These are phyloP conservation scores for Pythium aphanidermatum DNA, from an alignment of 352 stramenopile genomes.

Conservation along the genomic window DNA sequence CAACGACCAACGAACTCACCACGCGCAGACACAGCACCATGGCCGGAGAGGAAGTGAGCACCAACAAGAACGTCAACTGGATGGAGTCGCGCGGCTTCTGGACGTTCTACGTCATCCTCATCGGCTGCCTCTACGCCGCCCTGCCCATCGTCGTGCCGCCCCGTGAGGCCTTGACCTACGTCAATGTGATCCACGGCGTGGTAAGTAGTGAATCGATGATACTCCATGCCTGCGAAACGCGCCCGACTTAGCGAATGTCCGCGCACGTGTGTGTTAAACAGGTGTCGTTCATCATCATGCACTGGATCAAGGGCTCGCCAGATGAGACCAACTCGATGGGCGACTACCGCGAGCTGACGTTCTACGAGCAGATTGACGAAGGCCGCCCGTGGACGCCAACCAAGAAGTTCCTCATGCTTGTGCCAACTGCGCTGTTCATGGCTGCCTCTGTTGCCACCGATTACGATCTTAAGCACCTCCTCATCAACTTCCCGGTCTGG, in stretches of 20 bases:
- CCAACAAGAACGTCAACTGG: slow-evolving; percentile 91
- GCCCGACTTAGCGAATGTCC: background rate
- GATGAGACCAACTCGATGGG: slow-evolving; percentile 88
- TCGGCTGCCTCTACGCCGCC: slow-evolving; percentile 70
- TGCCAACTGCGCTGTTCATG: slow-evolving; percentile 90
- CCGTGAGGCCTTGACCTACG: slow-evolving; percentile 65
- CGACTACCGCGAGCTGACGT: slow-evolving; percentile 92
- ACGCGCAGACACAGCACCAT: slow-evolving; percentile 16
- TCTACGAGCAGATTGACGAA: slow-evolving; percentile 95
- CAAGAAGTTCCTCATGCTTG: slow-evolving; percentile 93
- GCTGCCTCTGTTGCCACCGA: slow-evolving; percentile 81
- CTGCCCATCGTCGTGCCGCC: slow-evolving; percentile 73
- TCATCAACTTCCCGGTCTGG: slow-evolving; percentile 92
- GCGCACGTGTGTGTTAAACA: slow-evolving; percentile 17
- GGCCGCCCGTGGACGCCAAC: slow-evolving; percentile 87
- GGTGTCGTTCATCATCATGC: slow-evolving; percentile 91
- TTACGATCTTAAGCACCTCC: slow-evolving; percentile 81
- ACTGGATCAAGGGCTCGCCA: slow-evolving; percentile 94
- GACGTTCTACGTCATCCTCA: slow-evolving; percentile 81
- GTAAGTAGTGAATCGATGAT: slow-evolving; percentile 28
- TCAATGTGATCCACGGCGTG: slow-evolving; percentile 84
- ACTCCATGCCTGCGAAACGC: too few species aligned
- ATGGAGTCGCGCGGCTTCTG: slow-evolving; percentile 86
- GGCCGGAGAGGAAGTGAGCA: slow-evolving; percentile 37
- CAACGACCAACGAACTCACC: slow-evolving; percentile 13